Conservation (phyloP, 169 alveolate genomes). For the Cryptosporidium muris region DNA sequence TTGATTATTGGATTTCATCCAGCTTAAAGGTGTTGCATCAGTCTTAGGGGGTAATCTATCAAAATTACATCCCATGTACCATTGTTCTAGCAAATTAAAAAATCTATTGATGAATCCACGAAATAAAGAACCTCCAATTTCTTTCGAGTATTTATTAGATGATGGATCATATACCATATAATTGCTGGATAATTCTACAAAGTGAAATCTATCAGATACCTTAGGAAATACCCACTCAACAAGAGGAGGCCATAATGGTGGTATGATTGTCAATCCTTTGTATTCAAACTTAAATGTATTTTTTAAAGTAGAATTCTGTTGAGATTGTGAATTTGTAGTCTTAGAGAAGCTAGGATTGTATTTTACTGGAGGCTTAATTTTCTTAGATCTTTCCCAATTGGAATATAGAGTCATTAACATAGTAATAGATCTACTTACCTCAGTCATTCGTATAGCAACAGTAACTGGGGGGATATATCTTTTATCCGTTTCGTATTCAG, state of each 20-base stretch:
- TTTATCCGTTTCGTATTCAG: not conserved
- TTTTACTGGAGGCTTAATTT: not conserved
- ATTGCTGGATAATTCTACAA: constrained; percentile 49
- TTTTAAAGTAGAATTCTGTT: not conserved
- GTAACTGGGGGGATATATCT: constrained; percentile 24
- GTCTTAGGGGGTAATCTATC: constrained; percentile 71
- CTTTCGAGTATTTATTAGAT: not conserved
- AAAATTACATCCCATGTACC: constrained; percentile 66
- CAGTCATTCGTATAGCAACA: constrained; percentile 59
- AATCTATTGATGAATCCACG: constrained; percentile 28
- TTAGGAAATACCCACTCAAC: constrained; percentile 70
- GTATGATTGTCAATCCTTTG: constrained; percentile 56
- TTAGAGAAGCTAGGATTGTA: not conserved
- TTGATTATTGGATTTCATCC: constrained; percentile 15
- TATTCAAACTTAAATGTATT: constrained; percentile 8
- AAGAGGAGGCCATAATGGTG: constrained; percentile 69
- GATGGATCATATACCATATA: constrained; percentile 17
- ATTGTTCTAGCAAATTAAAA: constrained; percentile 53
- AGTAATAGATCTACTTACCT: constrained; percentile 60
- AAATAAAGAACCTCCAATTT: constrained; percentile 5
- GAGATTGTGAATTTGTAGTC: no score
- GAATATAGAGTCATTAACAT: constrained; percentile 26
- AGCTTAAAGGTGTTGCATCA: constrained; percentile 54
- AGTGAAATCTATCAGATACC: constrained; percentile 58
- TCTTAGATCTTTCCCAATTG: constrained; percentile 64